phyloP scores from a whole-genome alignment of 306 rosid genomes.

The Arachis hypogaea region DNA sequence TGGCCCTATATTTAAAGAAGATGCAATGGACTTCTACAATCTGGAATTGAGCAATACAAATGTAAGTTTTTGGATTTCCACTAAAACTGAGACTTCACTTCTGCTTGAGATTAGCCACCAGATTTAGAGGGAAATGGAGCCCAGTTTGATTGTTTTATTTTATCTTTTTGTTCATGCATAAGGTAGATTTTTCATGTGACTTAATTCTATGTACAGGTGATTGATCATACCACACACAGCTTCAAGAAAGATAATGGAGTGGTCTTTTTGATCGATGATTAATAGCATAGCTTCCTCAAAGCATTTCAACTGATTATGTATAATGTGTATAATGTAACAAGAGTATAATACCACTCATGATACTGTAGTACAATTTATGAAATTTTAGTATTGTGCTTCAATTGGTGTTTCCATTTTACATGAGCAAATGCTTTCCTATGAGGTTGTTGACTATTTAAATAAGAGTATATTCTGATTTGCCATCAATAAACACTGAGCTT shows the following conservation, averaged over 20 bases:
- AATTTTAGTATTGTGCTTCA: neutral
- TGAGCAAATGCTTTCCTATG: neutral
- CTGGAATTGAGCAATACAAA: constrained; percentile 72
- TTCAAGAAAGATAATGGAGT: constrained; percentile 53
- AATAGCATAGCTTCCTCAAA: constrained; percentile 13
- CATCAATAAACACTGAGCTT: neutral
- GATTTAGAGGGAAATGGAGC: neutral
- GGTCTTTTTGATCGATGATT: constrained; percentile 59
- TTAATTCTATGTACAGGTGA: constrained; percentile 48
- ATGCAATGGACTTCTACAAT: constrained; percentile 69
- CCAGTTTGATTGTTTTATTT: neutral
- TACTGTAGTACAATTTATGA: neutral
- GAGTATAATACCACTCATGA: neutral
- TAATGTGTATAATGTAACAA: neutral
- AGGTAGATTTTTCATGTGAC: neutral
- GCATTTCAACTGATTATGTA: constrained; percentile 21
- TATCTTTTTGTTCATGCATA: neutral
- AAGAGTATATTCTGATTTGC: neutral
- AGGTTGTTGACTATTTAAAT: neutral
- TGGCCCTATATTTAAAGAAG: constrained; percentile 75
- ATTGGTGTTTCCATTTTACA: constrained; percentile 3
- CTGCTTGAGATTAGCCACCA: neutral
- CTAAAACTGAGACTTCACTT: neutral
- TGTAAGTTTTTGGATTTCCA: constrained; percentile 45
- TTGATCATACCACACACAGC: constrained; percentile 70